Base-by-base conservation (phyloP, 2,329 filamentous ascomycete genomes). In the Aspergillus japonicus region DNA sequence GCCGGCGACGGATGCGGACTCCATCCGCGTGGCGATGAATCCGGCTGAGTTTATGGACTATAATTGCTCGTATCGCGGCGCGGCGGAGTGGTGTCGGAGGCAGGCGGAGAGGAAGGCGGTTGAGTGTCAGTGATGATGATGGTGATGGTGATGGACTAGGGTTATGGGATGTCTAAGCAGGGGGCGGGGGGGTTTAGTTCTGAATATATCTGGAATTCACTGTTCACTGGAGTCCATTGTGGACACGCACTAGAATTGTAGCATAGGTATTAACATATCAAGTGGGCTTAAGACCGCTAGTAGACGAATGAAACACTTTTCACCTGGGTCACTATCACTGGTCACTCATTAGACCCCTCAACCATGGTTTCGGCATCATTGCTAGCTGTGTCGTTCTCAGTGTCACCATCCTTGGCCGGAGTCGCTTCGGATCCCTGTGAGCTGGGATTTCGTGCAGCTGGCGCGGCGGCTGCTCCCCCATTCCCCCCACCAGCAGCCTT, bases 1-100 rank as follows among this genome's bases (percentile, higher is more conserved):
- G 16, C 58, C 54, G 2, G 58, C 49, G 2, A 51, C 50, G 2
- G n/a, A 35, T 16, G 33, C 33, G 5, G 33, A 35, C 33, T 12
- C 33, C 10, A 35, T 16, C 11, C 33, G 33, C 33, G 66, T 78
- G 5, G 75, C 68, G 23, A 71, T 77, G 68, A 67, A 69, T 47
- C 66, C 68, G 24, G 63, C 33, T 2, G 61, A 65, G 50, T 65
- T 65, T 35, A 65, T 65, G 63, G 61, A 65, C 42, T 63, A 62
- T 33, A 65, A 65, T n/a, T 65, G 63, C 29, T 56, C n/a, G 21
- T 65, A 65, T 47, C 23, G 49, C 6, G 63, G 63, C 6, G 63
- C 61, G 2, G 12, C 57, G 19, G 61, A 59, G 12, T 65, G 63
- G 63, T 24, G 49, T 21, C 44, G 19, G 47, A 29, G 31, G 29